Conservation (phyloP, 73 alveolate species). For the Paramecium bursaria region DNA sequence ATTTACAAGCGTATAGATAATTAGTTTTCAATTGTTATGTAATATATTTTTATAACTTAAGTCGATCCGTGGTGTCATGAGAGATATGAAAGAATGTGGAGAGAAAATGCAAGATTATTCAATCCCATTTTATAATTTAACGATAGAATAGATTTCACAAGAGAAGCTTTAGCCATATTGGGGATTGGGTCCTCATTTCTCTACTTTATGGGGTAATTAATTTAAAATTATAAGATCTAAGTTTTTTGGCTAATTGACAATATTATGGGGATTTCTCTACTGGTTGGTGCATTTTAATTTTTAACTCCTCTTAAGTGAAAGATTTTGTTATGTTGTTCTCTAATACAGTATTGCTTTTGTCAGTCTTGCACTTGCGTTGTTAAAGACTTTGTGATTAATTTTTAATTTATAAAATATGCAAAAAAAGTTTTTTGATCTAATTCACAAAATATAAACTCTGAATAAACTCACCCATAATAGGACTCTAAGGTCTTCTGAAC, state of each 20-base stretch:
- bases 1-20: conserved; percentile 13
- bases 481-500: no score
- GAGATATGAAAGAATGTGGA: conserved; percentile 40
- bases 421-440: no score
- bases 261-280: background rate
- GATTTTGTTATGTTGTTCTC: conserved; percentile 22
- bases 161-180: conserved; percentile 39
- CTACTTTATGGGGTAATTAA: conserved; percentile 27
- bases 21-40: conserved; percentile 8
- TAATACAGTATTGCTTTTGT: no score
- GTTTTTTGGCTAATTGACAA: conserved; percentile 37
- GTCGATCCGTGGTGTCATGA: conserved; percentile 58
- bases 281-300: conserved; percentile 39
- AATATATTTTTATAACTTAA: no score
- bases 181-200: conserved; percentile 9
- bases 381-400: conserved; percentile 46
- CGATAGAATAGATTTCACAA: conserved; percentile 18
- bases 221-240: conserved; percentile 29
- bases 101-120: conserved; percentile 62
- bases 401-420: conserved; percentile 10
- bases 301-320: conserved; percentile 23
- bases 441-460: no score
- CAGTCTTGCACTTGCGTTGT: no score
- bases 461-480: no score
- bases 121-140: conserved; percentile 20